Evolutionary conservation across 176 grass and related monocot species (phyloP).

Genomic region (Typha latifolia): DNA sequence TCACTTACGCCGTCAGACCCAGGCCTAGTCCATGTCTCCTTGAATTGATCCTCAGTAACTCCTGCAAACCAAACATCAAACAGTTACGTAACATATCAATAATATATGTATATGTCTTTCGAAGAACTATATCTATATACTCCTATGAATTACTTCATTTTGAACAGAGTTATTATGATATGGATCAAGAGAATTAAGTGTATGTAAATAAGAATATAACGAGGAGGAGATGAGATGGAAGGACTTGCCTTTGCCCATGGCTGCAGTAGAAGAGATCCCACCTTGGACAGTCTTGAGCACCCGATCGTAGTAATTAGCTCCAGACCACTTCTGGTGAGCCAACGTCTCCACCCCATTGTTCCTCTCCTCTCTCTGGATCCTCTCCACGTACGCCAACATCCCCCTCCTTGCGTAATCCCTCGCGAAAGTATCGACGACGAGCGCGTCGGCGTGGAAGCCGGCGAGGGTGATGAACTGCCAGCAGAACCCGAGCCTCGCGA

Average conservation of each 20-base stretch:
- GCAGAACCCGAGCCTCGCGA: slow-evolving; percentile 55
- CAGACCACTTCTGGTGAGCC: slow-evolving; percentile 94
- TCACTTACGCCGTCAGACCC: slow-evolving; percentile 21
- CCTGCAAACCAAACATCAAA: slow-evolving; percentile 23
- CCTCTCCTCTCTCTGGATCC: slow-evolving; percentile 92
- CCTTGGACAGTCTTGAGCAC: slow-evolving; percentile 94
- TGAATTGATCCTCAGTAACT: slow-evolving; percentile 89
- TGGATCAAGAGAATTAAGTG: too few species aligned
- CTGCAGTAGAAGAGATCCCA: slow-evolving; percentile 78
- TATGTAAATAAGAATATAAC: too few species aligned
- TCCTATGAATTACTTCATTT: too few species aligned
- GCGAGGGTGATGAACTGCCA: slow-evolving; percentile 98
- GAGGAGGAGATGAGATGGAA: background rate
- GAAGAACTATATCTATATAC: too few species aligned
- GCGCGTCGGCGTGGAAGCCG: slow-evolving; percentile 93
- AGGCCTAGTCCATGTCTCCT: slow-evolving; percentile 37
- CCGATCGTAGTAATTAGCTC: slow-evolving; percentile 78
- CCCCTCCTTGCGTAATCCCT: slow-evolving; percentile 65
- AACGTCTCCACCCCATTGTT: slow-evolving; percentile 78
- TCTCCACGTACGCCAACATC: slow-evolving; percentile 90
- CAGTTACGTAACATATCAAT: too few species aligned
- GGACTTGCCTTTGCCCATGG: slow-evolving; percentile 83
- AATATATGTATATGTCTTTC: too few species aligned
- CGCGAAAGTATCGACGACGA: slow-evolving; percentile 79
- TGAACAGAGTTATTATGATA: too few species aligned